A percentile compares a stretch with the other conserved stretches of the same genome.
Evolutionary conservation across 352 stramenopile genomes (phyloP).

Genomic region (Phytophthora idaei): DNA sequence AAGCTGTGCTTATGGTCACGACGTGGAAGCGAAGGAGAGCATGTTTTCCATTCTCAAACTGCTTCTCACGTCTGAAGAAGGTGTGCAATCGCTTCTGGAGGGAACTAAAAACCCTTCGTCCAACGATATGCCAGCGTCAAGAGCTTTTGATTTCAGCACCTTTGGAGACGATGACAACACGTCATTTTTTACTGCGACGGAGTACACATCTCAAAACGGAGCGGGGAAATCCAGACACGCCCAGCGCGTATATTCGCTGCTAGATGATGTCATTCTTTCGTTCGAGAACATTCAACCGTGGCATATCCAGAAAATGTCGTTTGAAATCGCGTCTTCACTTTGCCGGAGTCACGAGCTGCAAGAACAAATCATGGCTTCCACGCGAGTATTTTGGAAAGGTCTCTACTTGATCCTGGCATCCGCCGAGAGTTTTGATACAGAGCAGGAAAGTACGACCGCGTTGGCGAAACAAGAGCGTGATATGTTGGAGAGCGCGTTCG

Average conservation of each 20-base stretch:
- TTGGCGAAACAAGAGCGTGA: slow-evolving; percentile 71
- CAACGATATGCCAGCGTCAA: slow-evolving; percentile 21
- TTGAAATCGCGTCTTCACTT: slow-evolving; percentile 76
- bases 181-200: slow-evolving; percentile 60
- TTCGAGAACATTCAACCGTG: slow-evolving; percentile 80
- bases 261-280: slow-evolving; percentile 71
- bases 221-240: slow-evolving; percentile 38
- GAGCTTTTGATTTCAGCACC: slow-evolving; percentile 42
- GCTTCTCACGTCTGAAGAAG: slow-evolving; percentile 55
- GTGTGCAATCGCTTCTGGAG: slow-evolving; percentile 47
- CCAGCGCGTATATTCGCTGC: slow-evolving; percentile 59
- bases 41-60: slow-evolving; percentile 62
- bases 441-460: slow-evolving; percentile 41
- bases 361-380: slow-evolving; percentile 67
- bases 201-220: slow-evolving; percentile 52
- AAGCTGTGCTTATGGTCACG: slow-evolving; percentile 43
- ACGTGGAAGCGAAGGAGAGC: slow-evolving; percentile 51
- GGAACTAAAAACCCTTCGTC: not conserved
- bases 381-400: slow-evolving; percentile 79
- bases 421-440: slow-evolving; percentile 54
- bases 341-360: slow-evolving; percentile 59
- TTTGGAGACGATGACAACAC: slow-evolving; percentile 53
- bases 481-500: slow-evolving; percentile 79
- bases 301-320: slow-evolving; percentile 80
- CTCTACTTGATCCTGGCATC: slow-evolving; percentile 79